Conservation (phyloP, 2,329 filamentous ascomycete species). For the Biscogniauxia marginata region DNA sequence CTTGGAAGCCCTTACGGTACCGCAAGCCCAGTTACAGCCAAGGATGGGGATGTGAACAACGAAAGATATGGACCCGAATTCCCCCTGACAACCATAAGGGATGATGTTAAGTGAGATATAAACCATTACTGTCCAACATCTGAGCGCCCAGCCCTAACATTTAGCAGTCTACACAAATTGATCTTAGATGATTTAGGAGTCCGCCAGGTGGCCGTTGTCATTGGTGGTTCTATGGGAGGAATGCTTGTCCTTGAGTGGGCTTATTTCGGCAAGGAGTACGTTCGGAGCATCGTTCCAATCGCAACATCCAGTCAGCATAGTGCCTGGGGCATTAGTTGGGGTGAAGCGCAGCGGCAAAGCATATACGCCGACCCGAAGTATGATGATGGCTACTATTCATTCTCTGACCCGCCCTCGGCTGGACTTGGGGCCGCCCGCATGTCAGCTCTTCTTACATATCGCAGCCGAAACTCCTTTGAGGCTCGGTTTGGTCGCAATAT, state of each 20-base stretch:
- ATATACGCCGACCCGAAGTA: constrained; percentile 99
- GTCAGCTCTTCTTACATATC: constrained; percentile 93
- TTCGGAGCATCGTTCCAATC: constrained; percentile 77
- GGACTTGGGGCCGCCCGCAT: constrained; percentile 93
- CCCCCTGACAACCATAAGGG: constrained; percentile 88
- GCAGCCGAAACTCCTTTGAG: constrained; percentile 96
- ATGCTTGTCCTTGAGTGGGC: constrained; percentile 93
- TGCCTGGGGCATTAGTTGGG: constrained; percentile 90
- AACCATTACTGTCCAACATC: neutral
- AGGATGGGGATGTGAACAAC: constrained; percentile 72
- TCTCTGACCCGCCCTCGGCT: constrained; percentile 79
- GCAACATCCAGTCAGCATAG: constrained; percentile 83
- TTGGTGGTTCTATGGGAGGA: constrained; percentile 83
- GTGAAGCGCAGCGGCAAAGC: constrained; percentile 83
- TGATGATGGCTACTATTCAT: constrained; percentile 91
- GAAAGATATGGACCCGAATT: constrained; percentile 93
- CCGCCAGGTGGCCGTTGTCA: constrained; percentile 71
- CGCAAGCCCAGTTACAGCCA: constrained; percentile 84
- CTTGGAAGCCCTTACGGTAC: constrained; percentile 82
- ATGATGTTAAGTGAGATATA: constrained; percentile 80
- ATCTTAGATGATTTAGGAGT: constrained; percentile 79
- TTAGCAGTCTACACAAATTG: constrained; percentile 68
- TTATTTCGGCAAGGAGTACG: constrained; percentile 85
- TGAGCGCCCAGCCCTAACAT: constrained; percentile 18
- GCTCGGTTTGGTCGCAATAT: constrained; percentile 91